Base-by-base conservation (phyloP, 257 asterid genomes). In the Rauvolfia tetraphylla region DNA sequence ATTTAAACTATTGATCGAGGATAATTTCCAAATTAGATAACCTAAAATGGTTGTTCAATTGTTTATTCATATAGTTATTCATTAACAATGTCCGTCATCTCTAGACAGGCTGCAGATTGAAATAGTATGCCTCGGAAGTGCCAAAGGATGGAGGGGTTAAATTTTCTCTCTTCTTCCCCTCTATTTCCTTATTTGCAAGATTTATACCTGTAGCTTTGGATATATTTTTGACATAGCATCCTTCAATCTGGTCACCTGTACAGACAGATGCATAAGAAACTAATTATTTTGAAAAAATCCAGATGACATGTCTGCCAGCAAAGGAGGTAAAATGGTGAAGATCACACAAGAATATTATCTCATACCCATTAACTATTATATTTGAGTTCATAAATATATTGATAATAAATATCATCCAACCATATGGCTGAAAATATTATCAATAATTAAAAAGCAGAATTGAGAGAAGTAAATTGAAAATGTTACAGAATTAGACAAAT, bases 151-250 rank as follows among this genome's bases (percentile, higher is more conserved):
- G 5, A 34, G 22, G 14, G 14, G 13, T 38, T 18, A 2, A 38
- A 23, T n/a, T 13, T 51, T 34, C 12, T 12, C 14, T 20, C 7
- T 31, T 44, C 34, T 42, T 36, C 53, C 61, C 38, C 13, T 27
- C 5, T 5, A 63, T 27, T 54, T 42, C 46, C 39, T 69, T 56
- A 33, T 73, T 58, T 36, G 38, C 22, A 53, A 59, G 38, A 39
- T 54, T 25, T 74, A 17, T 84, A 95, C 98, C 97, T 95, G 98
- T 72, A 95, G 79, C 89, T 95, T 89, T 41, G 89, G 92, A 78
- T 92, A 92, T 78, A 88, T 84, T 83, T 86, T 86, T 49, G 96
- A 88, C 99, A 92, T 95, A 56, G 93, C 94, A 68, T 95, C 97
- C 87, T 91, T 92, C 87, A 92, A 72, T 81, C 88, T 91, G 76